Conservation (phyloP, 192 early-diverging fungal genomes). For the Coemansia sp. region DNA sequence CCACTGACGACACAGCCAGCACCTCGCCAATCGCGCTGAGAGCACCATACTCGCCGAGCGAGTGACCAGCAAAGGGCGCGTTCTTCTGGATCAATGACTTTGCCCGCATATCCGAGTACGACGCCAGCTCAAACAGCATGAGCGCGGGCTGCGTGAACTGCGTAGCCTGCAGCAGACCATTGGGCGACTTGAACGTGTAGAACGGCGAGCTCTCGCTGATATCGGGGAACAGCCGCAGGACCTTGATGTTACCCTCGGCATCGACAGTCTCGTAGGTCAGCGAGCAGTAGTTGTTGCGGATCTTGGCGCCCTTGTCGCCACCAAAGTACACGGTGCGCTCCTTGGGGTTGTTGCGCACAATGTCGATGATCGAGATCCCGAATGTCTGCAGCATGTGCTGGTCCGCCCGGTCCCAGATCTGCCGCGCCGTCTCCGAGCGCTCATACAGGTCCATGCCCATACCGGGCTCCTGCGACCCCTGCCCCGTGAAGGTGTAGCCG, state of each 20-base stretch:
- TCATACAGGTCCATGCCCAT: conserved; percentile 97
- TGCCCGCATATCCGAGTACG: conserved; percentile 88
- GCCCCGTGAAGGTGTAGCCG: conserved; percentile 94
- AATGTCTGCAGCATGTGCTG: conserved; percentile 83
- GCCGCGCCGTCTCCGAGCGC: conserved; percentile 78
- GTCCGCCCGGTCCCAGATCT: conserved; percentile 93
- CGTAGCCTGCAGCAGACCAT: conserved; percentile 88
- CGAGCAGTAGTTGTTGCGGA: conserved; percentile 67
- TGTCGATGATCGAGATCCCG: conserved; percentile 58
- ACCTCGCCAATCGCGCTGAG: conserved; percentile 91
- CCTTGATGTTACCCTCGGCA: conserved; percentile 73
- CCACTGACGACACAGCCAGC: conserved; percentile 78
- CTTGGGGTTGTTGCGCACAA: conserved; percentile 58
- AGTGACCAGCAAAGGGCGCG: conserved; percentile 93
- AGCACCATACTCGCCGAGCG: conserved; percentile 94
- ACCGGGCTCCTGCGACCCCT: conserved; percentile 94
- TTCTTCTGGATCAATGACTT: conserved; percentile 88
- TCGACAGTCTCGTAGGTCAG: conserved; percentile 92
- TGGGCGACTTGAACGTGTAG: conserved; percentile 88
- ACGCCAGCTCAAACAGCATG: conserved; percentile 91
- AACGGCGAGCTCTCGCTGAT: conserved; percentile 80
- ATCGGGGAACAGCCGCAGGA: conserved; percentile 85
- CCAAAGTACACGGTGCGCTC: conserved; percentile 64
- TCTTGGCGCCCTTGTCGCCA: conserved; percentile 48
- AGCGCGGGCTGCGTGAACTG: conserved; percentile 96